Percentiles rank a stretch among this genome's conserved stretches.
Conservation (phyloP, 2,329 filamentous ascomycete species). For the Cercospora citrullina region DNA sequence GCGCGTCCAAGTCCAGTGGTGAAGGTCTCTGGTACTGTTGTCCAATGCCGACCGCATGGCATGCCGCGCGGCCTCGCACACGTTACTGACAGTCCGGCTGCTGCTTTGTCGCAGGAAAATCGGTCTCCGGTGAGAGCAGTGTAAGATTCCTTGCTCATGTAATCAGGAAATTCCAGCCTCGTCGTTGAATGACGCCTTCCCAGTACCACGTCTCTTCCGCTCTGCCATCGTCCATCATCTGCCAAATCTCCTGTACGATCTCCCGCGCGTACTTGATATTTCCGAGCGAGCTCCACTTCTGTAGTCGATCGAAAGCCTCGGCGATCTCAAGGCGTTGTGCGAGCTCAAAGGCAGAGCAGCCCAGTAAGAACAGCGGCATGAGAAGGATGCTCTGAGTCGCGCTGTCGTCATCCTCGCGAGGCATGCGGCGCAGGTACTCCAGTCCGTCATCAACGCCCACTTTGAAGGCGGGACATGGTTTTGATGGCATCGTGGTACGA, state of each 20-base stretch:
- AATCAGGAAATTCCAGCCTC: conserved; percentile 62
- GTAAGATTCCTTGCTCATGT: conserved; percentile 42
- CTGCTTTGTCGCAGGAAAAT: not conserved
- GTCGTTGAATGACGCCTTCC: conserved; percentile 60
- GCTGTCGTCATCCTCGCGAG: conserved; percentile 32
- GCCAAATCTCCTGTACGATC: conserved; percentile 60
- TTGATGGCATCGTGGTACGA: conserved; percentile 58
- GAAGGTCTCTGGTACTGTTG: not conserved
- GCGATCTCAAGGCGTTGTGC: conserved; percentile 58
- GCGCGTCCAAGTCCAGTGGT: not conserved
- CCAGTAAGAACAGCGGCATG: conserved; percentile 62
- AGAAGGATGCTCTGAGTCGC: conserved; percentile 61
- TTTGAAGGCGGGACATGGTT: conserved; percentile 56
- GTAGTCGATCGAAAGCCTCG: conserved; percentile 55
- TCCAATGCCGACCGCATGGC: not conserved
- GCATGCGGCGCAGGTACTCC: conserved; percentile 56
- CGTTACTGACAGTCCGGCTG: not conserved
- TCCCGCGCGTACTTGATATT: conserved; percentile 59
- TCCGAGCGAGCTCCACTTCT: conserved; percentile 57
- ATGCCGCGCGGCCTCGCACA: not conserved
- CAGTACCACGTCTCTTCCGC: conserved; percentile 63
- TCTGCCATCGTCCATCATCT: conserved; percentile 57
- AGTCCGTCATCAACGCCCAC: conserved; percentile 61
- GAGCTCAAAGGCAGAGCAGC: conserved; percentile 59
- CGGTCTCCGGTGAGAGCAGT: not conserved